Evolutionary conservation across 2,329 filamentous ascomycete genomes (phyloP), one percentile per base, ranked within the genome.

Genomic region (Botrytis sinoallii): DNA sequence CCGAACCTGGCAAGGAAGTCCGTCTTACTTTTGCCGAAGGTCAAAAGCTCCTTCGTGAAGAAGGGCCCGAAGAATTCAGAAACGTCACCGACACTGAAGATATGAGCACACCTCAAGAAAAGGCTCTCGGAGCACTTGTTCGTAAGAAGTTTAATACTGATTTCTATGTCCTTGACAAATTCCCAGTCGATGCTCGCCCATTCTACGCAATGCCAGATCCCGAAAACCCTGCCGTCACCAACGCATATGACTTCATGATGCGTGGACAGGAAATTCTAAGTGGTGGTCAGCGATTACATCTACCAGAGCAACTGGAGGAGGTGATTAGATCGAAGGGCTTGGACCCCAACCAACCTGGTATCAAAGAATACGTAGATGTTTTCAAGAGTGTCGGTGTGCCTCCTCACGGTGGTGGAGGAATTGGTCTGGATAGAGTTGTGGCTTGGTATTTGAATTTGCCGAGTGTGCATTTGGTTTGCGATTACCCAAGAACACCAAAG

Each of bases 161-260:
- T 85, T 98, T 98, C 85, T 98, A 97, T 85, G 91, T 97, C 35
- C 88, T 99, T 76, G 95, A 98, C 86, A 96, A 98, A 84, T 99
- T 97, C 87, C 96, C 96, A 63, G 90, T 96, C 83, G 86, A 87
- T 55, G 93, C 96, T 32, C 90, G 96, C 44, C 95, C 95, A 8
- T 97, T 97, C 84, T 98, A 98, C 84, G 94, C 95, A 75, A 93
- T 95, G 85, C 90, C 93, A 71, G 92, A 93, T 80, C 88, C 89
- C 4, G 85, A 88, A 61, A 88, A 92, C 79, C 86, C 88, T 72
- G 86, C 86, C 52, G 88, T 93, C 76, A 93, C 88, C 18, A 91
- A 91, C 77, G 88, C 88, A 20, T 90, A 87, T 78, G 94, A 97
- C 83, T 94, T 97, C 80, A 97, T 98, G 86, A 90, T 97, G 81